Base-by-base conservation (phyloP, 345 rosid genomes). In the Brassica cretica region DNA sequence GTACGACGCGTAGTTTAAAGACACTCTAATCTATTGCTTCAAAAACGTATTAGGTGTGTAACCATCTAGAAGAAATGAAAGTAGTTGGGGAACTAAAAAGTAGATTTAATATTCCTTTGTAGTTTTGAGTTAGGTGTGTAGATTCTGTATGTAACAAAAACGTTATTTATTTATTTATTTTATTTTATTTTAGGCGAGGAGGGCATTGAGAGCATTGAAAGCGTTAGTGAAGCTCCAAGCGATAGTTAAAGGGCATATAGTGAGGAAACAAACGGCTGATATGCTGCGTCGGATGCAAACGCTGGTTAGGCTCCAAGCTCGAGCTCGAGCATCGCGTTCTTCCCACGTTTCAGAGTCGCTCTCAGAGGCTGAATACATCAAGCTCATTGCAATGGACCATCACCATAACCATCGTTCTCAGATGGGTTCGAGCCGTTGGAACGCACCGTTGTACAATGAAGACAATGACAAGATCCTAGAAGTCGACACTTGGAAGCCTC, bases 201-300 rank as follows among this genome's bases (percentile, higher is more conserved):
- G 97, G 81, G 97, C 99, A 1, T 76, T 96, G 67, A 86, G 93
- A 71, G 99, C 98, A 24, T 79, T 96, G 69, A 96, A 88, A 86
- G 93, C 95, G 5, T 74, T 96, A 82, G 98, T 96, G 82, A 91
- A 89, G 87, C 97, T 96, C 75, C 97, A 96, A 81, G 99, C 99
- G 6, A 67, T 93, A 74, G 98, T 89, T 64, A 91, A 97, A 71
- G 98, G 99, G 3, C 88, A 96, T 80, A 90, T 96, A 58, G 91
- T 90, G 78, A 88, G 99, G 76, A 96, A 96, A 81, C 89, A 87
- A 83, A 91, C 92, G 8, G 81, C 93, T 30, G 91, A 88, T 69
- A 88, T 89, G 97, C 85, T 90, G 41, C 89, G 89, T 71, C 82
- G 93, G 15, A 96, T 93, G 98, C 98, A 90, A 77, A 85, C 98